Evolutionary conservation across 2,329 filamentous ascomycete species (phyloP).

Genomic region (Aspergillus amoenus): DNA sequence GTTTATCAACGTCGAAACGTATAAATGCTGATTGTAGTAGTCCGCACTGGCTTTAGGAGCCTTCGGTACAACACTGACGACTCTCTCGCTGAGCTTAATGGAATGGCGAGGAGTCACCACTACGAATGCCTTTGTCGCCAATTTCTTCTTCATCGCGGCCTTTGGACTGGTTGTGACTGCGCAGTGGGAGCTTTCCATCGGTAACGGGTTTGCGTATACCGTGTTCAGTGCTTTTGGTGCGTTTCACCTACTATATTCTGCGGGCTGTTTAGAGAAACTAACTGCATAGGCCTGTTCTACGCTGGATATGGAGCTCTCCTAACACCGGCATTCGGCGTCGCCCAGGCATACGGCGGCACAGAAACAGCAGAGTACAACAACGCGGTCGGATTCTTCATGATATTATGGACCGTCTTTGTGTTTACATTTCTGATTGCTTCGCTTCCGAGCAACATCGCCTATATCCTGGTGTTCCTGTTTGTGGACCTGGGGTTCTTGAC

Average conservation of each 20-base stretch:
- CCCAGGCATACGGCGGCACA: constrained; percentile 45
- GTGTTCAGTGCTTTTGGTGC: constrained; percentile 55
- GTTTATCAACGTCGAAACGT: neutral
- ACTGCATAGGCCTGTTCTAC: constrained; percentile 46
- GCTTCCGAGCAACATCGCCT: neutral
- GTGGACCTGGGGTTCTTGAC: constrained; percentile 4
- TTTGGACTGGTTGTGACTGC: constrained; percentile 56
- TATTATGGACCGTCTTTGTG: neutral
- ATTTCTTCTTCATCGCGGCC: constrained; percentile 55
- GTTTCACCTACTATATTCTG: neutral
- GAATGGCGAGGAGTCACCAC: constrained; percentile 54
- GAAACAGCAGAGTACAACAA: constrained; percentile 49
- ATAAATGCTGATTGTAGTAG: neutral
- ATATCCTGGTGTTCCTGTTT: neutral
- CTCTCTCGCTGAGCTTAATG: constrained; percentile 55
- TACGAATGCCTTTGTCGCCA: constrained; percentile 54
- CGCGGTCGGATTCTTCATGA: constrained; percentile 46
- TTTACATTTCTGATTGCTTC: neutral
- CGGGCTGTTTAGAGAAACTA: too few relatives aligned
- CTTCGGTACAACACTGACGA: constrained; percentile 56
- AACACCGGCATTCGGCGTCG: constrained; percentile 49
- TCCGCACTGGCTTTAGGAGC: constrained; percentile 50
- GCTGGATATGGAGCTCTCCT: constrained; percentile 51
- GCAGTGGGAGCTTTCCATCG: constrained; percentile 56
- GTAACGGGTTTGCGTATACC: constrained; percentile 56